These are phyloP conservation scores for Cubamyces lactineus DNA, from an alignment of 768 basidiomycete species.

Conservation along the genomic window DNA sequence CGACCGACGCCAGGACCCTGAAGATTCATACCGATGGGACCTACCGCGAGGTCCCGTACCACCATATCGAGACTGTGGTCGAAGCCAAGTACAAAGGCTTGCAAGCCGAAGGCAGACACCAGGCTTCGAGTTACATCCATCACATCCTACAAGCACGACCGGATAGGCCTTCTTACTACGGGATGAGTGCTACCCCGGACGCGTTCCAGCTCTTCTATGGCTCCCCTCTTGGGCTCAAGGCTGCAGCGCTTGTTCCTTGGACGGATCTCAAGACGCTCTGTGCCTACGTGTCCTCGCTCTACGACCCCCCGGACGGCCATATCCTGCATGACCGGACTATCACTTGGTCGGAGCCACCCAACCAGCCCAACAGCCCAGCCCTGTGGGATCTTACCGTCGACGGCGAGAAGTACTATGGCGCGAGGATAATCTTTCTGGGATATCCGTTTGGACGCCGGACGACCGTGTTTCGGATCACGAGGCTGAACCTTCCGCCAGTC, in stretches of 20 bases:
- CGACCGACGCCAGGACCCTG: neutral
- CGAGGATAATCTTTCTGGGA: neutral
- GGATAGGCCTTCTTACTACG: neutral
- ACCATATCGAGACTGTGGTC: neutral
- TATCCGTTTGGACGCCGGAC: slow-evolving; percentile 1
- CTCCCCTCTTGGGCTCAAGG: neutral
- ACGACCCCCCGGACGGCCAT: neutral
- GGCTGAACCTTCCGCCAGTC: neutral
- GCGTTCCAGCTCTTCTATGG: slow-evolving; percentile 6
- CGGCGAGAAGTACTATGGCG: too few relatives aligned
- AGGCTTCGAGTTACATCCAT: neutral
- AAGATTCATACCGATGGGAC: neutral
- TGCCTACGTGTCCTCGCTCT: neutral
- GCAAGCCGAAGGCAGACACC: neutral
- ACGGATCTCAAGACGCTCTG: neutral
- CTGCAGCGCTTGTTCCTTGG: neutral
- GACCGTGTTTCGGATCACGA: neutral
- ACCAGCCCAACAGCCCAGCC: too few relatives aligned
- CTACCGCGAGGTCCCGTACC: neutral
- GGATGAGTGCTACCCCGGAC: neutral
- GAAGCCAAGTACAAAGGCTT: neutral
- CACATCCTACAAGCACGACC: slow-evolving; percentile 4
- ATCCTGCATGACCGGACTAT: slow-evolving; percentile 6
- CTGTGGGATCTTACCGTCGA: too few relatives aligned
- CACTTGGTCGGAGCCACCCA: neutral